phyloP scores from a whole-genome alignment of 2,329 filamentous ascomycete genomes.

The Hymenoscyphus albidus region DNA sequence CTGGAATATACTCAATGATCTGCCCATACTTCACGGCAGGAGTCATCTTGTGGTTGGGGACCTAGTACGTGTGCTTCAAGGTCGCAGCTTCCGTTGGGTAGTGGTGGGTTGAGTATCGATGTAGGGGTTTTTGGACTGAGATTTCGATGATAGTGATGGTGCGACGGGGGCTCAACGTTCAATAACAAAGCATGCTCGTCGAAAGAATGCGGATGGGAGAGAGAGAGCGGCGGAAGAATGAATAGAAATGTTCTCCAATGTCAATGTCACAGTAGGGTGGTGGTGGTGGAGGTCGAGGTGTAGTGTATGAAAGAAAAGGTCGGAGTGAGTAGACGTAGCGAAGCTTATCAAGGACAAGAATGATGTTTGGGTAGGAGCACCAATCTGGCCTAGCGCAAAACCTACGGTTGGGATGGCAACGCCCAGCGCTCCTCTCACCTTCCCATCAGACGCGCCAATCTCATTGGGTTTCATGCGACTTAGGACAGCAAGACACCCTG shows the following conservation, averaged over 20 bases:
- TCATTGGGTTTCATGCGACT: background rate
- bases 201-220: background rate
- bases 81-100: slow-evolving; percentile 21
- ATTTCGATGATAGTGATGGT: slow-evolving; percentile 10
- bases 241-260: slow-evolving; percentile 23
- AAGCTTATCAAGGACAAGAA: background rate
- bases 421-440: background rate
- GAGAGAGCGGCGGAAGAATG: slow-evolving; percentile 6
- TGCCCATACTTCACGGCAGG: slow-evolving; percentile 63
- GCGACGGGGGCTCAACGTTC: slow-evolving; percentile 20
- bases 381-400: background rate
- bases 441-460: background rate
- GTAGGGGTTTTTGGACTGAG: background rate
- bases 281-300: background rate
- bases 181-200: slow-evolving; percentile 26
- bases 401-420: background rate
- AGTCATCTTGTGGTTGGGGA: slow-evolving; percentile 37
- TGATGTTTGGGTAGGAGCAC: slow-evolving; percentile 10
- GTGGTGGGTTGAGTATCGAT: slow-evolving; percentile 13
- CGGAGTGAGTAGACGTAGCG: background rate
- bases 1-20: slow-evolving; percentile 94
- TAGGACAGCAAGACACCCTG: background rate
- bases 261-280: slow-evolving; percentile 7
- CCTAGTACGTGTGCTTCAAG: slow-evolving; percentile 6
- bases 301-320: slow-evolving; percentile 15